phyloP scores from a whole-genome alignment of 1,284 basidiomycete species.

The Taiwanofungus camphoratus region DNA sequence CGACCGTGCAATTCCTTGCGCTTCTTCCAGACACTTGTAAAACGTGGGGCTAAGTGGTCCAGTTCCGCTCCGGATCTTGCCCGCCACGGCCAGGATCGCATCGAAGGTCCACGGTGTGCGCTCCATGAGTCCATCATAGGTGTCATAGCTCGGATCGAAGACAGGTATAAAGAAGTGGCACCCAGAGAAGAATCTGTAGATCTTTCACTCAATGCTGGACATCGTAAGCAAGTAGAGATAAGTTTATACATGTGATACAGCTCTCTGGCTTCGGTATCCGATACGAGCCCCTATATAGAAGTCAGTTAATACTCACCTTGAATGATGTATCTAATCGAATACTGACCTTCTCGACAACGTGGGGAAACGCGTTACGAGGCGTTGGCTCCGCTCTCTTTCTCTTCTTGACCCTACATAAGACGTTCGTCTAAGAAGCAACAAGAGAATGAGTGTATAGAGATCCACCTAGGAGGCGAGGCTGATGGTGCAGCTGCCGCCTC shows the following conservation, averaged over 20 bases:
- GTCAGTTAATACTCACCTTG: too few relatives aligned
- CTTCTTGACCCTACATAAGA: slow-evolving; percentile 64
- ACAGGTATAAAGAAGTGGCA: slow-evolving; percentile 94
- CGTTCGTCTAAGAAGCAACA: slow-evolving; percentile 1
- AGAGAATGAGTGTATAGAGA: slow-evolving; percentile 4
- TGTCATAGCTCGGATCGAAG: slow-evolving; percentile 87
- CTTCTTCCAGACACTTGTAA: slow-evolving; percentile 88
- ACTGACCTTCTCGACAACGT: slow-evolving; percentile 74
- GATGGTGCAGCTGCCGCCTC: slow-evolving; percentile 79
- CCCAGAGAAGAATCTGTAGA: slow-evolving; percentile 83
- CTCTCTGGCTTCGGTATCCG: slow-evolving; percentile 73
- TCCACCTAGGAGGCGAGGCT: slow-evolving; percentile 40
- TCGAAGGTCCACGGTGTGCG: slow-evolving; percentile 92
- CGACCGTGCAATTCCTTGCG: slow-evolving; percentile 88
- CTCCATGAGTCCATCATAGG: slow-evolving; percentile 84
- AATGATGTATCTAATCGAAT: too few relatives aligned
- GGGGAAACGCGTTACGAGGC: slow-evolving; percentile 78
- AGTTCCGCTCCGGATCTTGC: slow-evolving; percentile 87
- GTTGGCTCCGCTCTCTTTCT: slow-evolving; percentile 84
- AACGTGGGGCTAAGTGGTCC: slow-evolving; percentile 80
- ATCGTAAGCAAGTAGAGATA: slow-evolving; percentile 5
- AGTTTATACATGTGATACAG: slow-evolving; percentile 74
- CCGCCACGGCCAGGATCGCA: slow-evolving; percentile 84
- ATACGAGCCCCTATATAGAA: slow-evolving; percentile 74
- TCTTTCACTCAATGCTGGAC: background rate